phyloP scores from a whole-genome alignment of 202 grass and related monocot genomes.

The Eragrostis tef region DNA sequence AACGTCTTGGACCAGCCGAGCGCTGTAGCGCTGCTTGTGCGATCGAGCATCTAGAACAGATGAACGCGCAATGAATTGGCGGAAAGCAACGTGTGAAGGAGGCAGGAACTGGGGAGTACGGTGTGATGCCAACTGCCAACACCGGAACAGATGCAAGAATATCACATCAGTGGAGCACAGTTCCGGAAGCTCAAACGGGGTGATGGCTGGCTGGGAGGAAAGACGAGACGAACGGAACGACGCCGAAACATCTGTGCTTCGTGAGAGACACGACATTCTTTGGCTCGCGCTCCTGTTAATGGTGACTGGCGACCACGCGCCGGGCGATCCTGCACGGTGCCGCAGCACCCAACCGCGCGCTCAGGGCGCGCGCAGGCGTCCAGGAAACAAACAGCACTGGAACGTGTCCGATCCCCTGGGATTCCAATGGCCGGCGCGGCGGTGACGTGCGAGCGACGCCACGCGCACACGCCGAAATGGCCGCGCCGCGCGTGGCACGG shows the following conservation, averaged over 20 bases:
- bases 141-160: neutral
- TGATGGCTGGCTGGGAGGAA: neutral
- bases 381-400: neutral
- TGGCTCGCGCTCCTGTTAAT: neutral
- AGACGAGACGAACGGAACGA: neutral
- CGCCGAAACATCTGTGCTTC: neutral
- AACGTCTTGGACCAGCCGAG: neutral
- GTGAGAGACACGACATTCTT: neutral
- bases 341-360: too few relatives aligned
- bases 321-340: too few relatives aligned
- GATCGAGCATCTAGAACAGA: slow-evolving; percentile 27
- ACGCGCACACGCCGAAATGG: neutral
- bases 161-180: slow-evolving; percentile 12
- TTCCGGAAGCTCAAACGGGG: neutral
- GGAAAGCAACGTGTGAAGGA: slow-evolving; percentile 12
- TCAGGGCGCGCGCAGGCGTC: neutral
- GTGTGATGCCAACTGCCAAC: neutral
- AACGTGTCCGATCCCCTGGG: neutral
- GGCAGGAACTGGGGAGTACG: neutral
- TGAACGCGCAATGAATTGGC: neutral
- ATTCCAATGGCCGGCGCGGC: neutral
- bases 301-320: too few relatives aligned
- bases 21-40: neutral
- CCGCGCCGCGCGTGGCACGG: too few relatives aligned
- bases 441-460: neutral